Percentiles rank a stretch among this genome's conserved stretches.
These are phyloP conservation scores for Pythium sp. DNA, from an alignment of 352 stramenopile genomes.

Conservation along the genomic window DNA sequence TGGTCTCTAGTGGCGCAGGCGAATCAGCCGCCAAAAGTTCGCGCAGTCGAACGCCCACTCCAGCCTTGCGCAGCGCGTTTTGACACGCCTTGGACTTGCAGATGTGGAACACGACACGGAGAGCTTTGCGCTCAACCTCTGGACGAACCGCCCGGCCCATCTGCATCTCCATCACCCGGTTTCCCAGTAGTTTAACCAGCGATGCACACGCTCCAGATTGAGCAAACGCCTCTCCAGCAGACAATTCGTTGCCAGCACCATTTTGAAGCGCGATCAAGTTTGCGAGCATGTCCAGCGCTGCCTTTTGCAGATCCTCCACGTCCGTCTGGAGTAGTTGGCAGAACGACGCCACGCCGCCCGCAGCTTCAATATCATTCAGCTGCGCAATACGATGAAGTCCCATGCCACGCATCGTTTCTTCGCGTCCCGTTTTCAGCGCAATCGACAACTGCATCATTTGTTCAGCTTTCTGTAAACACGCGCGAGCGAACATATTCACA, in stretches of 20 bases:
- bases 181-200: slow-evolving; percentile 66
- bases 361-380: slow-evolving; percentile 81
- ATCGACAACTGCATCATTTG: slow-evolving; percentile 61
- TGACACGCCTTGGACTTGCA: slow-evolving; percentile 64
- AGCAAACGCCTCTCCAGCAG: slow-evolving; percentile 60
- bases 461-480: slow-evolving; percentile 47
- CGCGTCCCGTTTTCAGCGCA: slow-evolving; percentile 50
- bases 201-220: slow-evolving; percentile 53
- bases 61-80: slow-evolving; percentile 60
- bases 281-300: slow-evolving; percentile 65
- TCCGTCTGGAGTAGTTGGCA: slow-evolving; percentile 61
- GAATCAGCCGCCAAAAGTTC: slow-evolving; percentile 62
- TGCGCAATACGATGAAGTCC: slow-evolving; percentile 72
- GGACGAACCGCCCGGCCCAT: slow-evolving; percentile 35
- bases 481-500: not conserved
- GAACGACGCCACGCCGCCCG: slow-evolving; percentile 71
- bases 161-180: slow-evolving; percentile 52
- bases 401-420: slow-evolving; percentile 66
- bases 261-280: slow-evolving; percentile 79
- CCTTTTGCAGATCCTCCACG: slow-evolving; percentile 51
- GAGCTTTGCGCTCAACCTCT: slow-evolving; percentile 66
- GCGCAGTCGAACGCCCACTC: slow-evolving; percentile 42
- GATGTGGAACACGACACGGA: slow-evolving; percentile 76
- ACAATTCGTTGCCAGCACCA: slow-evolving; percentile 58
- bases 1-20: slow-evolving; percentile 43